phyloP scores from a whole-genome alignment of 768 basidiomycete species.

The Neoboletus brunneissimus region DNA sequence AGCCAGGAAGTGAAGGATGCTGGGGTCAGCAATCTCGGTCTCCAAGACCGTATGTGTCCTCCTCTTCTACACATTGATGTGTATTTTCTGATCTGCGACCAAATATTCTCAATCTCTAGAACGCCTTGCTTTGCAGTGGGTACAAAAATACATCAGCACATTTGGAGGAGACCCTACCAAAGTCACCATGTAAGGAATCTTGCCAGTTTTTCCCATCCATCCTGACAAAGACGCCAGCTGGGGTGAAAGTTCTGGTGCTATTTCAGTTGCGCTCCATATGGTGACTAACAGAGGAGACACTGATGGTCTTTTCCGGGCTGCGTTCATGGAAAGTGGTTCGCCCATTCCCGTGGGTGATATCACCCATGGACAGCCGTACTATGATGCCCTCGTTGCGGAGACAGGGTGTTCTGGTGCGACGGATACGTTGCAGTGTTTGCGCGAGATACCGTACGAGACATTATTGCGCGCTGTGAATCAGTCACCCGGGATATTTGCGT shows the following conservation, averaged over 20 bases:
- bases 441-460: slow-evolving; percentile 27
- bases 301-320: slow-evolving; percentile 28
- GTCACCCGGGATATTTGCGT: slow-evolving; percentile 32
- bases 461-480: slow-evolving; percentile 34
- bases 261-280: slow-evolving; percentile 32
- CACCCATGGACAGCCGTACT: slow-evolving; percentile 23
- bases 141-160: slow-evolving; percentile 53
- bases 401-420: slow-evolving; percentile 29
- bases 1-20: slow-evolving; percentile 39
- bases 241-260: slow-evolving; percentile 42
- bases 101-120: slow-evolving; percentile 17
- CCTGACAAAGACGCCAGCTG: slow-evolving; percentile 7
- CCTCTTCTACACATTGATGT: background rate
- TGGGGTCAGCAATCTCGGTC: slow-evolving; percentile 46
- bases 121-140: slow-evolving; percentile 46
- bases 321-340: slow-evolving; percentile 42
- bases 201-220: background rate
- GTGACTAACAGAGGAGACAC: slow-evolving; percentile 24
- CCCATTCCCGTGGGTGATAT: slow-evolving; percentile 27
- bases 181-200: slow-evolving; percentile 31
- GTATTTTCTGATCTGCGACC: background rate
- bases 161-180: slow-evolving; percentile 59
- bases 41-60: slow-evolving; percentile 40
- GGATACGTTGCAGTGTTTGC: slow-evolving; percentile 36
- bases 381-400: slow-evolving; percentile 29